These are phyloP conservation scores for Hemileia vastatrix DNA, from an alignment of 1,284 basidiomycete genomes.

Conservation along the genomic window DNA sequence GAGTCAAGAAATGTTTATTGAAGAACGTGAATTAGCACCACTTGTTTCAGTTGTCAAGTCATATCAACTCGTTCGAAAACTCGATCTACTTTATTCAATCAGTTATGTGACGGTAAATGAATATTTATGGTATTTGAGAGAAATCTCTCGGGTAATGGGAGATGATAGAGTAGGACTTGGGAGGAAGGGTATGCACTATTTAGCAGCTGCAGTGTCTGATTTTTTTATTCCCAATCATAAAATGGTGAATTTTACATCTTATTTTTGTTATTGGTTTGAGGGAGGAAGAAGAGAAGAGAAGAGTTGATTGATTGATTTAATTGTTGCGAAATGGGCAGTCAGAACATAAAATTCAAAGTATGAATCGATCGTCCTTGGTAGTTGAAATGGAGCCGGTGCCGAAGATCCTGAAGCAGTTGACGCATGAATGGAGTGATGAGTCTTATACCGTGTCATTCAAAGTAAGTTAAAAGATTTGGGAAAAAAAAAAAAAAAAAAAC, in stretches of 20 bases:
- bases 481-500: not conserved
- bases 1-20: constrained; percentile 50
- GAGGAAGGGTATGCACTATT: constrained; percentile 76
- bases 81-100: constrained; percentile 68
- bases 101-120: constrained; percentile 93
- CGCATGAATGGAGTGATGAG: constrained; percentile 82
- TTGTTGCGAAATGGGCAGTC: constrained; percentile 57
- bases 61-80: constrained; percentile 68
- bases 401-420: constrained; percentile 84
- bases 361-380: constrained; percentile 62
- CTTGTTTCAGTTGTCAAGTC: constrained; percentile 65
- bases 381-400: constrained; percentile 99
- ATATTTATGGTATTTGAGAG: constrained; percentile 83
- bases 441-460: constrained; percentile 96
- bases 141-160: constrained; percentile 55
- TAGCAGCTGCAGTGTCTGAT: constrained; percentile 94
- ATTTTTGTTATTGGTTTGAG: not conserved
- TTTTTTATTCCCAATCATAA: constrained; percentile 87
- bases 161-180: constrained; percentile 48
- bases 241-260: constrained; percentile 54
- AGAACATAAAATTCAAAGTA: constrained; percentile 96
- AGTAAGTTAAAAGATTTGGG: constrained; percentile 48
- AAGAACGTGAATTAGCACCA: constrained; percentile 53
- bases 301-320: too few relatives aligned
- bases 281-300: too few relatives aligned